Evolutionary conservation across 306 rosid species (phyloP), one percentile per base, ranked within the genome.

Genomic region (Corylus americana): DNA sequence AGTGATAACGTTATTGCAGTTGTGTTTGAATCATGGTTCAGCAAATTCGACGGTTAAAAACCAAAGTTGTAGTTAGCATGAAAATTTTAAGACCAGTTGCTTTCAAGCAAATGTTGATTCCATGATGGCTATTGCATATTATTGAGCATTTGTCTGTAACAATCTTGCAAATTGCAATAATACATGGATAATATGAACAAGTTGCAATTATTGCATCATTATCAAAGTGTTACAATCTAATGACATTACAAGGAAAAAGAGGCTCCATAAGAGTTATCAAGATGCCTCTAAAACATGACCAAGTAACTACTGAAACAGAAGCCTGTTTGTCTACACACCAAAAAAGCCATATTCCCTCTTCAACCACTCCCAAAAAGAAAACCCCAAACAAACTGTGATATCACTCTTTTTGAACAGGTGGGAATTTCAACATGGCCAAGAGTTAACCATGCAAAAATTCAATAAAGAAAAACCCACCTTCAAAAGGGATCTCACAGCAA

Each of bases 401-500:
- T 85, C 77, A 79, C 82, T 81, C 59, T 55, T 61, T 74, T 75
- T 58, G 79, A 89, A 83, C 90, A 83, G 81, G 81, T 73, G 82
- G 80, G 87, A 74, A 79, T 71, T 37, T 22, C 29, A 88, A 87
- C 93, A 90, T 59, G 81, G 87, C 49, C 81, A 83, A 81, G 71
- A 57, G 68, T 84, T 86, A 55, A 82, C 88, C 95, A 84, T 81
- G 89, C 82, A 85, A 89, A 87, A 71, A 20, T 8, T 61, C 48
- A 2, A 20, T 3, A 39, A 75, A 18, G 54, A 87, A 87, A 85
- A 81, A 58, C 88, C 92, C 88, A 58, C 87, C 90, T 81, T 87
- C 79, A 89, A 90, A 79, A 71, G 77, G 80, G 77, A 81, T 78
- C 86, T 86, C 49, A 78, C 90, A 89, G 83, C 83, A 82, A 84